Evolutionary conservation across 2,329 filamentous ascomycete species (phyloP).

Genomic region (Fusarium sp.): DNA sequence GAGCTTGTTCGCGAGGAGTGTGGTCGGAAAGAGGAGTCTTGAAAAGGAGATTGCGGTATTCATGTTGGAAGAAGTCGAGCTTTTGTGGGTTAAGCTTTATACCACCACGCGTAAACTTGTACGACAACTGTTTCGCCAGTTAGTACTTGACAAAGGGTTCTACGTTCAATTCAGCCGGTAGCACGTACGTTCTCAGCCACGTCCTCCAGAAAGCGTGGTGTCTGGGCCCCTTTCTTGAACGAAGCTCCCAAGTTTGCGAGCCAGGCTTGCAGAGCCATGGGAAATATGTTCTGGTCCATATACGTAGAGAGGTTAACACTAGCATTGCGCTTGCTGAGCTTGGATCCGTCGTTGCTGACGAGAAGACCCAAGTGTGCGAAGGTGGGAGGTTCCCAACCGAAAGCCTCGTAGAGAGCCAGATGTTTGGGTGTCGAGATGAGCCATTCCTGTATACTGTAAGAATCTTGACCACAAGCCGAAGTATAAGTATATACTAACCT

Average conservation of each 20-base stretch:
- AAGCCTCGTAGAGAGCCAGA: conserved; percentile 77
- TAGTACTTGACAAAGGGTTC: conserved; percentile 24
- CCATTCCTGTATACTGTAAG: conserved; percentile 77
- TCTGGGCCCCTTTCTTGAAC: conserved; percentile 45
- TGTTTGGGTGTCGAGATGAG: conserved; percentile 89
- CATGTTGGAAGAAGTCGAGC: conserved; percentile 80
- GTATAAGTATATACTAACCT: conserved; percentile 60
- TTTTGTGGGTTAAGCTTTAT: conserved; percentile 86
- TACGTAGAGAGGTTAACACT: conserved; percentile 65
- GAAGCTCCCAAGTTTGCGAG: conserved; percentile 73
- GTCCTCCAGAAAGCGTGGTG: conserved; percentile 68
- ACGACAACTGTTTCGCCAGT: conserved; percentile 70
- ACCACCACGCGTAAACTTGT: conserved; percentile 93
- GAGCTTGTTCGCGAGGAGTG: conserved; percentile 35
- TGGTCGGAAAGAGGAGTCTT: conserved; percentile 40
- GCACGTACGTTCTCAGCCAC: conserved; percentile 73
- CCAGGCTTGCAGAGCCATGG: conserved; percentile 77
- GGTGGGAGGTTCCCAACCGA: conserved; percentile 77
- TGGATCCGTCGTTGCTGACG: conserved; percentile 74
- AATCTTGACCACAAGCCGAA: not conserved
- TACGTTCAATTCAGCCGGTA: not conserved
- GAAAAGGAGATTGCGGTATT: conserved; percentile 62
- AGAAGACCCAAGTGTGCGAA: conserved; percentile 86
- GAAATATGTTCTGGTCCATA: conserved; percentile 59
- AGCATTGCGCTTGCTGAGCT: conserved; percentile 85